A percentile compares a stretch with the other conserved stretches of the same genome.
These are phyloP conservation scores for Cercophora scortea DNA, from an alignment of 495 filamentous ascomycete genomes.

Conservation along the genomic window DNA sequence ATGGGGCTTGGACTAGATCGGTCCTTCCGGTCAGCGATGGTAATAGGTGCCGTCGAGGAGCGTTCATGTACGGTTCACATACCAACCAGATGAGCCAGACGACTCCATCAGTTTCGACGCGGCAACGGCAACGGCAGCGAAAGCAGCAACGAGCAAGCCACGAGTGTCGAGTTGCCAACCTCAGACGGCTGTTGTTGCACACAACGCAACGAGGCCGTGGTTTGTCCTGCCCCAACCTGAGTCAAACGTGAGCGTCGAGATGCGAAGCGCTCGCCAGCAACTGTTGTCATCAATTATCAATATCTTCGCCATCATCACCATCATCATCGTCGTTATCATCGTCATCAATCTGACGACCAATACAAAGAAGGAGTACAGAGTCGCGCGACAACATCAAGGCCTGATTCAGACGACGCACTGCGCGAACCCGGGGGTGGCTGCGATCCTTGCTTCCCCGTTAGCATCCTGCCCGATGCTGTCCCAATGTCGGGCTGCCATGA, in stretches of 20 bases:
- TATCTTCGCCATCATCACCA: too few species aligned
- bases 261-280: not conserved
- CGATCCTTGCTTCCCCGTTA: constrained; percentile 13
- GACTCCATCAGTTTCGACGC: too few species aligned
- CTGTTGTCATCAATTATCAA: not conserved
- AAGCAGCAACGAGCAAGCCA: constrained; percentile 3
- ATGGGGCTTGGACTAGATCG: constrained; percentile 19
- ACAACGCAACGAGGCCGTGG: too few species aligned
- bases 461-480: constrained; percentile 6
- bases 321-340: too few species aligned
- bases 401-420: not conserved
- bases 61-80: not conserved
- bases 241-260: constrained; percentile 3
- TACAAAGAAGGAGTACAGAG: not conserved
- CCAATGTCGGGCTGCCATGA: constrained; percentile 15
- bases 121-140: too few species aligned
- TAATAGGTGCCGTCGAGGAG: constrained; percentile 2
- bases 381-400: not conserved
- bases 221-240: not conserved
- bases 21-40: constrained; percentile 11
- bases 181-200: too few species aligned
- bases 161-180: not conserved
- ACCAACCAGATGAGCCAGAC: too few species aligned
- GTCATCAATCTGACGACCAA: too few species aligned
- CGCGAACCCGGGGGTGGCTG: constrained; percentile 10